These are phyloP conservation scores for Entomortierella parvispora DNA, from an alignment of 192 early-diverging fungal genomes.

Conservation along the genomic window DNA sequence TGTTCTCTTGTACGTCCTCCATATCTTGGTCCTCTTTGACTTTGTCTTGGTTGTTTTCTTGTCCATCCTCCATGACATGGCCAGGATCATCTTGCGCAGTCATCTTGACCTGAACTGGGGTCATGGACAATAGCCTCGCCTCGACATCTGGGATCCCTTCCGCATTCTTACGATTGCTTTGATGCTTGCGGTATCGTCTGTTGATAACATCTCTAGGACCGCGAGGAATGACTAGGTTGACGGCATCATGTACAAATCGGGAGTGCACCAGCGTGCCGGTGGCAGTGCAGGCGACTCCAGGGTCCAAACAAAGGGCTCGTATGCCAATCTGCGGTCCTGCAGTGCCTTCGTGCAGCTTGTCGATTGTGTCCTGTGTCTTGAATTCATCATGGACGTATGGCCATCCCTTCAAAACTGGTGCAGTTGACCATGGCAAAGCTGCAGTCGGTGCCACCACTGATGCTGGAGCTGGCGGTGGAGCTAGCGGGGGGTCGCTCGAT, in stretches of 20 bases:
- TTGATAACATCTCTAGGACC: slow-evolving; percentile 14
- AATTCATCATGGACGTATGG: slow-evolving; percentile 9
- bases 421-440: slow-evolving; percentile 16
- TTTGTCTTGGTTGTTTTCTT: too few species aligned
- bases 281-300: slow-evolving; percentile 14
- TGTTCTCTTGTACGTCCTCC: slow-evolving; percentile 7
- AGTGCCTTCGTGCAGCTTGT: slow-evolving; percentile 3
- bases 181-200: slow-evolving; percentile 18
- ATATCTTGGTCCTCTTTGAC: slow-evolving; percentile 2
- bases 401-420: slow-evolving; percentile 10
- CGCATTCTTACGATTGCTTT: slow-evolving; percentile 1
- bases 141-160: background rate
- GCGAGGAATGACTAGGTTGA: slow-evolving; percentile 17
- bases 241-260: slow-evolving; percentile 4
- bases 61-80: too few species aligned
- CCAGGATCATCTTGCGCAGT: slow-evolving; percentile 4
- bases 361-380: slow-evolving; percentile 6
- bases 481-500: background rate
- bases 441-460: background rate
- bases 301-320: slow-evolving; percentile 10
- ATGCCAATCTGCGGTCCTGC: slow-evolving; percentile 3
- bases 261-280: slow-evolving; percentile 19
- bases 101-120: slow-evolving; percentile 9
- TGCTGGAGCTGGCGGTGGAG: background rate
- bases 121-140: background rate